Percentiles rank a stretch among this genome's conserved stretches.
phyloP scores from a whole-genome alignment of 75 land plant species.

The Adiantum capillusveneris region DNA sequence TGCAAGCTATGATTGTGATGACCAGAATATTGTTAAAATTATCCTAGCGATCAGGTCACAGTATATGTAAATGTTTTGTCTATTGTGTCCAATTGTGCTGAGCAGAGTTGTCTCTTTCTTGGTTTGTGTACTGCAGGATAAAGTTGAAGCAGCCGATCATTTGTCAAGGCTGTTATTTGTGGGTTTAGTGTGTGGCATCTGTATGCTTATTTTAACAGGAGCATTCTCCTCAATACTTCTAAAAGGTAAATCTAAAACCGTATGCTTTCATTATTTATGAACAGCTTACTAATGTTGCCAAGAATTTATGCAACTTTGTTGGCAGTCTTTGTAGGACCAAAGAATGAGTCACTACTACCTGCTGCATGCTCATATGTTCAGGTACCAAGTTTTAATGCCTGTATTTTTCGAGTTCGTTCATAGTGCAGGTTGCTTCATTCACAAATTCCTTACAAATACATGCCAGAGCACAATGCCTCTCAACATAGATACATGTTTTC shows the following conservation, averaged over 20 bases:
- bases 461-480: too few species aligned
- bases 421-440: too few species aligned
- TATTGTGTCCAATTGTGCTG: too few species aligned
- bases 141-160: conserved; percentile 29
- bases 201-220: conserved; percentile 14
- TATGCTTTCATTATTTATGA: neutral
- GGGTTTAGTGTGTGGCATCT: conserved; percentile 16
- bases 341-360: conserved; percentile 22
- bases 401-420: too few species aligned
- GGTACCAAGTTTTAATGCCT: too few species aligned
- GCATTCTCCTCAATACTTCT: conserved; percentile 11
- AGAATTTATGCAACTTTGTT: neutral
- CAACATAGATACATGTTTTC: too few species aligned
- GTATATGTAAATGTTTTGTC: too few species aligned
- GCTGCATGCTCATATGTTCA: conserved; percentile 32
- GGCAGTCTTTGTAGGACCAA: conserved; percentile 29
- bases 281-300: neutral
- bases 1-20: too few species aligned
- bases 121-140: conserved; percentile 9
- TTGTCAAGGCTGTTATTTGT: conserved; percentile 30
- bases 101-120: too few species aligned
- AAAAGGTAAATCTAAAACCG: conserved; percentile 13
- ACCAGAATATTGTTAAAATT: too few species aligned
- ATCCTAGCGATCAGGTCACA: too few species aligned
- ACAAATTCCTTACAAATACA: too few species aligned